These are phyloP conservation scores for Paradendryphiella salina DNA, from an alignment of 2,329 filamentous ascomycete genomes.

Conservation along the genomic window DNA sequence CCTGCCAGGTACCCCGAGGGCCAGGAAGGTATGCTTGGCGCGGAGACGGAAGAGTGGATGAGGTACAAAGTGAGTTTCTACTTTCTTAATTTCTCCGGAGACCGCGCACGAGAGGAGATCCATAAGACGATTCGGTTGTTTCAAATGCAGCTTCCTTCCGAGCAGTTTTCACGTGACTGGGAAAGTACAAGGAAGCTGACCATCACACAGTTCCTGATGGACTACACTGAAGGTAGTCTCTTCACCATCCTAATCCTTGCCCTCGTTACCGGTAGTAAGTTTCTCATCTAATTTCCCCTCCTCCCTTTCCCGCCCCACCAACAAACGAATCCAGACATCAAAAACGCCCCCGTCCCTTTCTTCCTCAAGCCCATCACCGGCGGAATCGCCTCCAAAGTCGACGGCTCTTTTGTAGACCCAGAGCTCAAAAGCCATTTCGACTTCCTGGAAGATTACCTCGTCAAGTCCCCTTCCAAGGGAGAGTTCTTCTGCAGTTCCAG, in stretches of 20 bases:
- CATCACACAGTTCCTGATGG: slow-evolving; percentile 58
- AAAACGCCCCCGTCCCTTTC: slow-evolving; percentile 63
- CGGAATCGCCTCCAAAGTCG: slow-evolving; percentile 56
- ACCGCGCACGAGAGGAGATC: neutral
- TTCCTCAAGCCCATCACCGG: slow-evolving; percentile 68
- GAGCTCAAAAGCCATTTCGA: slow-evolving; percentile 54
- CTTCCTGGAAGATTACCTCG: slow-evolving; percentile 57
- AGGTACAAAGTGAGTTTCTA: slow-evolving; percentile 53
- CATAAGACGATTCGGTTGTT: neutral
- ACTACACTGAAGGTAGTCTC: slow-evolving; percentile 83
- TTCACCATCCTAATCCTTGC: slow-evolving; percentile 71
- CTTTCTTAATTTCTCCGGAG: neutral
- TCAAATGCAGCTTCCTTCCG: neutral
- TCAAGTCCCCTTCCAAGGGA: slow-evolving; percentile 52
- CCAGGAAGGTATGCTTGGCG: slow-evolving; percentile 59
- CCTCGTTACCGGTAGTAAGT: slow-evolving; percentile 58
- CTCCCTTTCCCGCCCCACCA: neutral
- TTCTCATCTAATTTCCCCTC: neutral
- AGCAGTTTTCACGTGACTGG: neutral
- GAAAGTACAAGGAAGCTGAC: slow-evolving; percentile 4
- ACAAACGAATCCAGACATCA: slow-evolving; percentile 37
- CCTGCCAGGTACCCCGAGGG: slow-evolving; percentile 58
- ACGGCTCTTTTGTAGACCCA: slow-evolving; percentile 51
- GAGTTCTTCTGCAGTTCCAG: slow-evolving; percentile 55
- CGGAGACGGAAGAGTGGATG: slow-evolving; percentile 63